These are phyloP conservation scores for Coniochaeta prunicola DNA, from an alignment of 2,329 filamentous ascomycete species.

Conservation along the genomic window DNA sequence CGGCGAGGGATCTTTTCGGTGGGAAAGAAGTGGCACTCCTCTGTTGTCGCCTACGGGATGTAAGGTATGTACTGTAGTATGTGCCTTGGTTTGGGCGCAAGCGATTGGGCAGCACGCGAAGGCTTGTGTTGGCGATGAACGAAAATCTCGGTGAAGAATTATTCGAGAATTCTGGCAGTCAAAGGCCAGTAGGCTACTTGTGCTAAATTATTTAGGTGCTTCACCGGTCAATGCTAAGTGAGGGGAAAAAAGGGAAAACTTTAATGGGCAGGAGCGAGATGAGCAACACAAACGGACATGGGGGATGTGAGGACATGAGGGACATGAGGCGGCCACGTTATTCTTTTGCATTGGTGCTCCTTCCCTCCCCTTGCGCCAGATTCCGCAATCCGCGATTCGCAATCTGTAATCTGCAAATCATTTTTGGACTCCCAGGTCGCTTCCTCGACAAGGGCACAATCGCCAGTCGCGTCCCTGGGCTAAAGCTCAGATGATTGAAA, in stretches of 20 bases:
- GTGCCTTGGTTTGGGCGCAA: neutral
- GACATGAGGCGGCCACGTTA: neutral
- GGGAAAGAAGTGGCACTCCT: neutral
- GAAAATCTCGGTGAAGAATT: conserved; percentile 3
- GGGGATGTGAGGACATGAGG: neutral
- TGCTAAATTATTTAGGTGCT: neutral
- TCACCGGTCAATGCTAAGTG: conserved; percentile 1
- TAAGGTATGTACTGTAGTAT: neutral
- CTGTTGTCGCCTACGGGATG: neutral
- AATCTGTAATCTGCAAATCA: too few relatives aligned
- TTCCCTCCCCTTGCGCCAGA: neutral
- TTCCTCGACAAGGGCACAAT: neutral
- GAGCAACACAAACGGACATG: neutral
- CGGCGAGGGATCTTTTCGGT: neutral
- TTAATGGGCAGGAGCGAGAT: neutral
- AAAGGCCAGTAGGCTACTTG: neutral
- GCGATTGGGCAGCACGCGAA: neutral
- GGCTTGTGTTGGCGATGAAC: neutral
- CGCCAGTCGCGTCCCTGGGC: neutral
- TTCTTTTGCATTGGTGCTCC: neutral
- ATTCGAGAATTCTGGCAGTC: neutral
- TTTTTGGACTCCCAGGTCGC: neutral
- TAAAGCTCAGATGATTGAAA: neutral
- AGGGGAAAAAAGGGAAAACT: neutral
- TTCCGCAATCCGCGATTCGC: neutral